Conservation (phyloP, 495 filamentous ascomycete genomes). For the Cercophora samala region DNA sequence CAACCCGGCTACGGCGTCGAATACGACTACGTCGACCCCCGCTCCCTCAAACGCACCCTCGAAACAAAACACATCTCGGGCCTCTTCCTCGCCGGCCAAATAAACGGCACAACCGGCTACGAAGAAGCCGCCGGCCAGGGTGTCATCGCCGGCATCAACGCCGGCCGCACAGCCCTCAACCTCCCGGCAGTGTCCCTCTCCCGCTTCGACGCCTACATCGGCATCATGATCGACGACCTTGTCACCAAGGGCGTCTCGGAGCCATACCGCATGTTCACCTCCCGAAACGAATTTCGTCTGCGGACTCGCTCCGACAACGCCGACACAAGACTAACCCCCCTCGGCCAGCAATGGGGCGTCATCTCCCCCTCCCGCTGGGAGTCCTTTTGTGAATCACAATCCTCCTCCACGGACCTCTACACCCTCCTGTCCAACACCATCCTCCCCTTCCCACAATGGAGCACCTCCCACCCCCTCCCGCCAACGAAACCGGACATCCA, state of each 20-base stretch:
- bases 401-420: conserved; percentile 63
- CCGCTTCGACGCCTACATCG: conserved; percentile 92
- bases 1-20: conserved; percentile 97
- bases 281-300: conserved; percentile 92
- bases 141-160: conserved; percentile 88
- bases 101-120: conserved; percentile 97
- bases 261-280: conserved; percentile 98
- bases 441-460: conserved; percentile 34
- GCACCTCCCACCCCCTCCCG: conserved; percentile 36
- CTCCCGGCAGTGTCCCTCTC: conserved; percentile 63
- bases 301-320: conserved; percentile 89
- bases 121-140: conserved; percentile 96
- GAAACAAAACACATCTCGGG: conserved; percentile 91
- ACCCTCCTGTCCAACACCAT: conserved; percentile 53
- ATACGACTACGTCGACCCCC: conserved; percentile 97
- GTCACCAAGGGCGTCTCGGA: conserved; percentile 96
- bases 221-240: conserved; percentile 98
- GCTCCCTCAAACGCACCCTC: conserved; percentile 76
- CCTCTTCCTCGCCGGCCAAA: conserved; percentile 91
- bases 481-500: conserved; percentile 42
- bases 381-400: conserved; percentile 58
- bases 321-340: conserved; percentile 77
- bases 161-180: conserved; percentile 70
- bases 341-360: conserved; percentile 72
- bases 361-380: conserved; percentile 77